phyloP scores from a whole-genome alignment of 192 early-diverging fungal species.

The Linderina pennispora region DNA sequence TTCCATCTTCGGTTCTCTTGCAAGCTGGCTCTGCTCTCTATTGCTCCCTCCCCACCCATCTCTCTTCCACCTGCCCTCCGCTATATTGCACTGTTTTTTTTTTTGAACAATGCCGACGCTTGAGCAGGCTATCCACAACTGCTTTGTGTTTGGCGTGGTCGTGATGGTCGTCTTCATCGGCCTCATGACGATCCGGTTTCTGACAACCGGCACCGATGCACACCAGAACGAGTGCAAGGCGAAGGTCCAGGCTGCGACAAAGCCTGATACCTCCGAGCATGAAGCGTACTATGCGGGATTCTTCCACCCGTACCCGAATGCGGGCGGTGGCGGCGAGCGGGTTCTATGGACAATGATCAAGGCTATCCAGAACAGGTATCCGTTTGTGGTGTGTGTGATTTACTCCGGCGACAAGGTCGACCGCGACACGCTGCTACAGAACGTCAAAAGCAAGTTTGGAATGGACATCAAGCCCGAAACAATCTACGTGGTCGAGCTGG shows the following conservation, averaged over 20 bases:
- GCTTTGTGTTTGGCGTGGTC: slow-evolving; percentile 14
- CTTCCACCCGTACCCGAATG: slow-evolving; percentile 94
- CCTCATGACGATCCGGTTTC: slow-evolving; percentile 10
- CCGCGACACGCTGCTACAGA: slow-evolving; percentile 52
- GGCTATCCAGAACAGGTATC: slow-evolving; percentile 67
- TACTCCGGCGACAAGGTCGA: slow-evolving; percentile 71
- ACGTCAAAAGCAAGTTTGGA: slow-evolving; percentile 56
- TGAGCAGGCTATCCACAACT: slow-evolving; percentile 13
- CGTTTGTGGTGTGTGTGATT: slow-evolving; percentile 61
- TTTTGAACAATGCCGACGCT: slow-evolving; percentile 9
- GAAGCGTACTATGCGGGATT: slow-evolving; percentile 60
- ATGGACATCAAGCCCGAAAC: slow-evolving; percentile 52
- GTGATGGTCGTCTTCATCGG: slow-evolving; percentile 7
- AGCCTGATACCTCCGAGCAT: slow-evolving; percentile 26
- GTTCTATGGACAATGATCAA: slow-evolving; percentile 91
- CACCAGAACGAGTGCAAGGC: slow-evolving; percentile 9
- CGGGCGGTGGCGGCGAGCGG: slow-evolving; percentile 93
- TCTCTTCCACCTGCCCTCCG: too few relatives aligned
- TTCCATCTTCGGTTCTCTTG: neutral
- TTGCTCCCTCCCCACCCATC: neutral
- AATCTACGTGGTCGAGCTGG: slow-evolving; percentile 61
- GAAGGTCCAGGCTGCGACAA: slow-evolving; percentile 2
- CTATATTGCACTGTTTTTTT: too few relatives aligned
- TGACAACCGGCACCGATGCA: slow-evolving; percentile 25
- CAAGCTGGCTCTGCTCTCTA: neutral